Conservation (phyloP, 305 asterid species). For the Rubia tinctorum region DNA sequence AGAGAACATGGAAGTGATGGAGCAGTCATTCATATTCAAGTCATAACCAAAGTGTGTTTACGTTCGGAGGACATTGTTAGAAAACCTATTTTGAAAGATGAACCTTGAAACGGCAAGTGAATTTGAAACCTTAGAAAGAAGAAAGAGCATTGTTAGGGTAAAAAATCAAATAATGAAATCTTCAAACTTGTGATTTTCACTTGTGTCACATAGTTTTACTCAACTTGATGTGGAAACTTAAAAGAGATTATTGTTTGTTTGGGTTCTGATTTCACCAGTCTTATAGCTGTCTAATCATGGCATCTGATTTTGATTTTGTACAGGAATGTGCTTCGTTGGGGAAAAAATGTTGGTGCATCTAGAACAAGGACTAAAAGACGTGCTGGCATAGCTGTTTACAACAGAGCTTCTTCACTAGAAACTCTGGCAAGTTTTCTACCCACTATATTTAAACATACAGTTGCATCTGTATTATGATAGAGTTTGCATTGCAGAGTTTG, state of each 20-base stretch:
- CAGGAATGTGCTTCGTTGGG: constrained; percentile 96
- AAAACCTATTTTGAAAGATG: background rate
- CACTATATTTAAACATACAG: background rate
- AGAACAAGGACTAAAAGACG: constrained; percentile 86
- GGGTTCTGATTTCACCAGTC: background rate
- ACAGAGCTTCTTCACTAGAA: constrained; percentile 90
- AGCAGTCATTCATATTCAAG: background rate
- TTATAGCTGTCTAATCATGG: constrained; percentile 7
- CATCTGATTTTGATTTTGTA: constrained; percentile 20
- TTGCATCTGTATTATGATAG: background rate
- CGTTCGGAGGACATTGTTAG: background rate
- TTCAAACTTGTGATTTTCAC: background rate
- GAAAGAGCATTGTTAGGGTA: background rate
- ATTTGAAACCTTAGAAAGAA: background rate
- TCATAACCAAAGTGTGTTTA: no score
- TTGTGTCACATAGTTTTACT: background rate
- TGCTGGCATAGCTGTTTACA: constrained; percentile 94
- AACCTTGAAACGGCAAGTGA: background rate
- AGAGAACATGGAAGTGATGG: background rate
- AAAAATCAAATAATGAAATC: no score
- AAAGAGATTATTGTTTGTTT: background rate
- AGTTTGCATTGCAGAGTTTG: background rate
- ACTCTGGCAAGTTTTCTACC: constrained; percentile 64
- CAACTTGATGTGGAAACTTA: background rate
- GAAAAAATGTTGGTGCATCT: constrained; percentile 81